phyloP scores from a whole-genome alignment of 768 basidiomycete species.

The Leccinum fibrillosum region DNA sequence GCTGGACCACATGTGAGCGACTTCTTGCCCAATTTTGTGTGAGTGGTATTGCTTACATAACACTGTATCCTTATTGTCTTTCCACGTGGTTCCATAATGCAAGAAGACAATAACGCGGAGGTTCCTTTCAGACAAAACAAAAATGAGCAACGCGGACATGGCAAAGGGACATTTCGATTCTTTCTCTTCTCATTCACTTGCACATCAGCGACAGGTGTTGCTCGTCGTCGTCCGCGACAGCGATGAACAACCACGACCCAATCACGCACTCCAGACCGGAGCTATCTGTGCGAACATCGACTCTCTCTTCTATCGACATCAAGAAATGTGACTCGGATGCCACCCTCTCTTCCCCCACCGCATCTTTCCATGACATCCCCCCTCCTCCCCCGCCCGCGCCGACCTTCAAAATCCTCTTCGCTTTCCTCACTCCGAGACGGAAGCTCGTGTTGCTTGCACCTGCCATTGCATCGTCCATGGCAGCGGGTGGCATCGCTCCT shows the following conservation, averaged over 20 bases:
- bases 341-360: conserved; percentile 7
- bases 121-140: conserved; percentile 20
- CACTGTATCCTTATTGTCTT: conserved; percentile 23
- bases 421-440: conserved; percentile 57
- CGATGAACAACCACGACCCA: conserved; percentile 33
- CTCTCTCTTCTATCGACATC: conserved; percentile 18
- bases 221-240: conserved; percentile 27
- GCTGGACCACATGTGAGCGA: neutral
- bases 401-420: conserved; percentile 63
- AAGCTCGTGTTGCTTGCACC: conserved; percentile 58
- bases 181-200: conserved; percentile 12
- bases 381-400: conserved; percentile 39
- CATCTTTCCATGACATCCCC: conserved; percentile 17
- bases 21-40: conserved; percentile 20
- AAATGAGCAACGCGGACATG: conserved; percentile 9
- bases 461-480: conserved; percentile 56
- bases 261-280: conserved; percentile 6
- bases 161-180: conserved; percentile 1
- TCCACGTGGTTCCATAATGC: conserved; percentile 4
- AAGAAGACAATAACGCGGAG: conserved; percentile 18
- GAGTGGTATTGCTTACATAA: conserved; percentile 12
- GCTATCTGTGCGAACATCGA: conserved; percentile 19
- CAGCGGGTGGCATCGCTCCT: conserved; percentile 70
- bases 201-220: conserved; percentile 8
- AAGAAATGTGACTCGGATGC: conserved; percentile 11